Conservation (phyloP, 352 stramenopile genomes). For the Peronospora farinosa region DNA sequence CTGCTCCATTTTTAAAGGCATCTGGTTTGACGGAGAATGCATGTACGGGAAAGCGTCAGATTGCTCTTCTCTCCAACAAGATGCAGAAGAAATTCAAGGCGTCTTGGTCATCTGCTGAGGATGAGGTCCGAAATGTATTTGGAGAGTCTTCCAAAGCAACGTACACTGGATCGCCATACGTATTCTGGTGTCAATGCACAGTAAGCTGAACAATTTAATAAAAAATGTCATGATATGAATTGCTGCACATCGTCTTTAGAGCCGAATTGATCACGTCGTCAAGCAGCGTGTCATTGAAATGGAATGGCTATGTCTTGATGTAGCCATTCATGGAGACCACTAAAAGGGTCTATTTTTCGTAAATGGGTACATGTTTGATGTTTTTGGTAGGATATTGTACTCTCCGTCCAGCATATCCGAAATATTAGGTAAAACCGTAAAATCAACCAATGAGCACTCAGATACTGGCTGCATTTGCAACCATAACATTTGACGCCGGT, state of each 20-base stretch:
- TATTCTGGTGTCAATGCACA: slow-evolving; percentile 64
- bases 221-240: background rate
- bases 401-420: no score
- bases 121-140: slow-evolving; percentile 33
- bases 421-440: no score
- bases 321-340: no score
- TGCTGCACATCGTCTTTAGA: background rate
- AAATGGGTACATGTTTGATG: no score
- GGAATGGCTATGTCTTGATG: no score
- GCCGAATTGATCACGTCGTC: no score
- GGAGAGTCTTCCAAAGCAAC: slow-evolving; percentile 17
- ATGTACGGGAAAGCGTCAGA: slow-evolving; percentile 4
- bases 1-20: slow-evolving; percentile 27
- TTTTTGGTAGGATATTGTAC: no score
- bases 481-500: no score
- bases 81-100: slow-evolving; percentile 48
- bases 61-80: slow-evolving; percentile 44
- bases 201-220: slow-evolving; percentile 34
- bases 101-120: slow-evolving; percentile 25
- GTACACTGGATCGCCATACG: slow-evolving; percentile 11
- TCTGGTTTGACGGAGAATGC: slow-evolving; percentile 1
- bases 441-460: no score
- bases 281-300: no score
- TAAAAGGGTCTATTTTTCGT: no score
- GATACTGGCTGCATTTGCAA: no score